Base-by-base conservation (phyloP, 805 yeast genomes). In the Myxozyma monticola region DNA sequence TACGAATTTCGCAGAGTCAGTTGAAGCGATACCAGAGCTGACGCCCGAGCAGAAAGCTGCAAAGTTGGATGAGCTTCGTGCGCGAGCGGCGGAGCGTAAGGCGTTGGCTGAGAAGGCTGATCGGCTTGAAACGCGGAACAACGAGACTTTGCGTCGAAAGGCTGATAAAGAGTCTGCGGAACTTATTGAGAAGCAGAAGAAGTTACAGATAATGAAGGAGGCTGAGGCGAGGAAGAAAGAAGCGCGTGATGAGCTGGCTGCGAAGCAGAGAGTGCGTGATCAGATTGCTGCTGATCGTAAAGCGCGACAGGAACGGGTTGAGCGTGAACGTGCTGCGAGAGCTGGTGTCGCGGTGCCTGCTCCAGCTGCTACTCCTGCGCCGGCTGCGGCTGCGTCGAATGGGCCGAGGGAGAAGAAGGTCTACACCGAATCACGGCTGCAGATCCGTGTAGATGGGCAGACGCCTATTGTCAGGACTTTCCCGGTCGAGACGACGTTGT, bases 201-300 rank as follows among this genome's bases (percentile, higher is more conserved):
- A 62, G 42, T 57, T 64, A 43, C 63, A 65, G 51, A 67, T 65
- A 6, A 46, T 59, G 45, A 59, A 62, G 48, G 68, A 57, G 18
- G 69, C 68, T 2, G 69, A 59, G 25, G 55, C 59, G 26, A 61
- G 68, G 20, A 56, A 60, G 21, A 57, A 61, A 35, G 66, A 65
- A 50, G 65, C 60, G 1, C 46, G 46, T 3, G 70, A 61, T 28
- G 71, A 67, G 31, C 57, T 52, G 8, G 48, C 47, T 14, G 70
- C 70, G 28, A 61, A 62, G 46, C 59, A 63, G 47, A 51, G 65
- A 34, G 60, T 68, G 45, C 54, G 59, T 49, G 66, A 61, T 21
- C 64, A 60, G 42, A 68, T 68, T 43, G 71, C 65, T 45, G 69
- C 67, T n/a, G 71, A 68, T 38, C 62, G 57, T 45, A 52, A 61